Conservation (phyloP, 106 monocot genomes). For the Phalaenopsis equestris region DNA sequence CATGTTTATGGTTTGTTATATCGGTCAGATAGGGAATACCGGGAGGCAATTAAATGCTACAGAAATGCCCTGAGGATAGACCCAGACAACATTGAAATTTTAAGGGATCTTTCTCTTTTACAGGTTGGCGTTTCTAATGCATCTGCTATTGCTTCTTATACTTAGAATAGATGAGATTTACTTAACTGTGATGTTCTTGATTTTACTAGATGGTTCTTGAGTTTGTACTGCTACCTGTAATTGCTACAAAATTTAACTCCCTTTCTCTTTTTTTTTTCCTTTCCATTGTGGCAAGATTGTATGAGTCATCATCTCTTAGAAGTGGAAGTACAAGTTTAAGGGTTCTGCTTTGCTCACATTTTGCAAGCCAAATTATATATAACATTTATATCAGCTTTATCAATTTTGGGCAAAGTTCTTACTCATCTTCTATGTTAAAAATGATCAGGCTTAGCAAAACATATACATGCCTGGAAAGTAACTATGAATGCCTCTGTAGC, state of each 20-base stretch:
- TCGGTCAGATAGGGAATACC: conserved; percentile 96
- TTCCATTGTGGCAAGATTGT: background rate
- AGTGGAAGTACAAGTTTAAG: background rate
- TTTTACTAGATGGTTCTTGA: background rate
- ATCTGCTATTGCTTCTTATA: background rate
- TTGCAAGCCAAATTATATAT: background rate
- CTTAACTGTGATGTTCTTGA: background rate
- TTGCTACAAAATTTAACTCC: background rate
- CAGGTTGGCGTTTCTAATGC: conserved; percentile 40
- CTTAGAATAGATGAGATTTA: background rate
- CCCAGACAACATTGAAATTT: conserved; percentile 95
- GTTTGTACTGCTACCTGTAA: background rate
- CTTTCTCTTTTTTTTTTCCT: background rate
- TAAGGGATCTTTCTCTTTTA: conserved; percentile 85
- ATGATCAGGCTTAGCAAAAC: background rate
- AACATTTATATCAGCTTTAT: background rate
- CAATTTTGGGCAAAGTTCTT: background rate
- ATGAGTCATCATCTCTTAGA: background rate
- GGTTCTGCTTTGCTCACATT: background rate
- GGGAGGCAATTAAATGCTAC: conserved; percentile 98
- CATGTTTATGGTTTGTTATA: conserved; percentile 98
- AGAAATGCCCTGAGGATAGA: conserved; percentile 97
- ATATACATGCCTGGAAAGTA: background rate
- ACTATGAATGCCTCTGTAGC: background rate
- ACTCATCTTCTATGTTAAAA: background rate